A percentile compares a stretch with the other conserved stretches of the same genome.
These are phyloP conservation scores for Cornus controversa DNA, from an alignment of 148 eudicot species.

Conservation along the genomic window DNA sequence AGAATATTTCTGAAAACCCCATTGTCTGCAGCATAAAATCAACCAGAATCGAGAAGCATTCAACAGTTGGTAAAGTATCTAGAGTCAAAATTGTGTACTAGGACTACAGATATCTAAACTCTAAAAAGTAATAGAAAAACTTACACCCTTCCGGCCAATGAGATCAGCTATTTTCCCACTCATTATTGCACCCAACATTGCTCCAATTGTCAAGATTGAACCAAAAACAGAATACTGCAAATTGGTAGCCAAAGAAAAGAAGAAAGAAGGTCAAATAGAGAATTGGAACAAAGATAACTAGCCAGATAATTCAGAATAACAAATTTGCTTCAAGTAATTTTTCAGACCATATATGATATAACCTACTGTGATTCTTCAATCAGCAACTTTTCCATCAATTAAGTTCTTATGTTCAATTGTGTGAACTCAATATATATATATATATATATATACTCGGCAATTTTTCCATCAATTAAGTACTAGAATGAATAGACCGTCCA, in stretches of 20 bases:
- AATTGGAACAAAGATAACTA: not conserved
- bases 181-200: slow-evolving; percentile 47
- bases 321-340: not conserved
- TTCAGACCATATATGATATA: no score
- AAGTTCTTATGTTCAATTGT: no score
- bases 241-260: not conserved
- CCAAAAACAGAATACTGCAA: slow-evolving; percentile 75
- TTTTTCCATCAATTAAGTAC: no score
- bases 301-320: not conserved
- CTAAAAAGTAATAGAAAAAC: slow-evolving; percentile 16
- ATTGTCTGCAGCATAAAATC: slow-evolving; percentile 46
- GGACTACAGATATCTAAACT: no score
- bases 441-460: no score
- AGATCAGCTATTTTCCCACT: slow-evolving; percentile 68
- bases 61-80: not conserved
- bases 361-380: no score
- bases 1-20: slow-evolving; percentile 61
- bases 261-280: not conserved
- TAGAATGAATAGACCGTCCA: no score
- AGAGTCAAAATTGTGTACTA: not conserved
- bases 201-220: slow-evolving; percentile 27
- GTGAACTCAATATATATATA: no score
- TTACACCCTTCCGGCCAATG: slow-evolving; percentile 66
- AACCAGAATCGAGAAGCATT: not conserved
- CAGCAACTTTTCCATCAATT: no score